Base-by-base conservation (phyloP, 495 filamentous ascomycete species). In the Apodospora peruviana region DNA sequence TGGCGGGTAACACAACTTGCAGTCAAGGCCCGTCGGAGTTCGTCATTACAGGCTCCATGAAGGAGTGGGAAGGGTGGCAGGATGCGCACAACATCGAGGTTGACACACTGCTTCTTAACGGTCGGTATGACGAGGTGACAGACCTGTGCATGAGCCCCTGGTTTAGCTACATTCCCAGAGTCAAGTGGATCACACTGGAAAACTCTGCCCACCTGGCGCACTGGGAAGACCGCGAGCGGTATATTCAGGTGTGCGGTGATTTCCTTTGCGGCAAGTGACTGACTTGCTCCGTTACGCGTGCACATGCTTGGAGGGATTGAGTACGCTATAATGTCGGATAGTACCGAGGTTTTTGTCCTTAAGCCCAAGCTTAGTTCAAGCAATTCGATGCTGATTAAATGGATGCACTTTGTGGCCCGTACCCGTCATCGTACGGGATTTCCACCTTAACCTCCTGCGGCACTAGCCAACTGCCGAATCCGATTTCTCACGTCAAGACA, bases 1-100 rank as follows among this genome's bases (percentile, higher is more conserved):
- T 7, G 7, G 7, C 14, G 7, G 7, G 7, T 7, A 32, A 32
- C 14, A 32, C 27, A 25, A 16, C 14, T 9, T 11, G 17, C 23
- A 73, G 67, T 60, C 64, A 74, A 52, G 74, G 76, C 4, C 72
- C 75, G 4, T 74, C 70, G 1, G 73, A 77, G 51, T 73, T 78
- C 48, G 47, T 56, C 12, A 59, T 75, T 29, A 66, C 53, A 8
- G 77, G 77, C 5, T 61, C 57, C 16, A 57, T 79, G 22, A 71
- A 71, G 50, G 52, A 64, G 22, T 79, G 69, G 71, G 60, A 68
- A 20, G 61, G 65, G 5, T 62, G 57, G 24, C 41, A 51, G 12
- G 48, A 60, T 4, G 55, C 68, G 16, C 61, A 67, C 39, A 68
- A 74, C 16, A 75, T 80, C 48, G 46, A 63, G 17, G 68, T 61